These are phyloP conservation scores for Cytidiella melzeri DNA, from an alignment of 768 basidiomycete genomes.

Conservation along the genomic window DNA sequence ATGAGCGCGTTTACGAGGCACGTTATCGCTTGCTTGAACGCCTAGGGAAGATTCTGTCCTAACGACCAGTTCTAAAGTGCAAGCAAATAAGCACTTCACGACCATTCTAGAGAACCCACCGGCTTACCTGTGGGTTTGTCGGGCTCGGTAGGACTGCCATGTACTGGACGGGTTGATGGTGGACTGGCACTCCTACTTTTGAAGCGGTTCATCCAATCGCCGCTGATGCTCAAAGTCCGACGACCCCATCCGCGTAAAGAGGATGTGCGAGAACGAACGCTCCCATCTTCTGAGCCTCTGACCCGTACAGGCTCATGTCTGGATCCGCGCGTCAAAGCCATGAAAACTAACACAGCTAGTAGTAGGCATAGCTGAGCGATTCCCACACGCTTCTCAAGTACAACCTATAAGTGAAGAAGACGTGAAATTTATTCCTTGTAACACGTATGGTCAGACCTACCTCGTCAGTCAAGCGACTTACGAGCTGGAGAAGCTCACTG, in stretches of 20 bases:
- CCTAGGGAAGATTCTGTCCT: slow-evolving; percentile 13
- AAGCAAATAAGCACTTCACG: too few relatives aligned
- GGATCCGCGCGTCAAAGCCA: slow-evolving; percentile 79
- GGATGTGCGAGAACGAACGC: slow-evolving; percentile 13
- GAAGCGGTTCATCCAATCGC: slow-evolving; percentile 41
- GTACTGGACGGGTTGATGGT: neutral
- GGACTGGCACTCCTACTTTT: slow-evolving; percentile 27
- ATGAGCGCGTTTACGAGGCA: slow-evolving; percentile 11
- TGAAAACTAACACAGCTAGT: slow-evolving; percentile 78
- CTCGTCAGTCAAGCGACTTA: slow-evolving; percentile 78
- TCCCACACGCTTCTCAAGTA: slow-evolving; percentile 84
- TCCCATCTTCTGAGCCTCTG: neutral
- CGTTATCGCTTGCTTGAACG: slow-evolving; percentile 9
- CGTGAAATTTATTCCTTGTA: neutral
- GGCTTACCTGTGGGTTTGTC: slow-evolving; percentile 5
- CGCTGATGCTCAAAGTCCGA: slow-evolving; percentile 50
- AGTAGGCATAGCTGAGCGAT: slow-evolving; percentile 84
- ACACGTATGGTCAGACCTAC: slow-evolving; percentile 31
- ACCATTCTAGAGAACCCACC: too few relatives aligned
- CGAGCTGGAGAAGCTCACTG: slow-evolving; percentile 54
- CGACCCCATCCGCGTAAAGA: slow-evolving; percentile 50
- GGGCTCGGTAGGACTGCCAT: neutral
- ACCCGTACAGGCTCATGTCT: slow-evolving; percentile 23
- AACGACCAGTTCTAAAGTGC: neutral
- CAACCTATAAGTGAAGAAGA: slow-evolving; percentile 41